A percentile compares a stretch with the other conserved stretches of the same genome.
These are phyloP conservation scores for Pulveroboletus ravenelii DNA, from an alignment of 768 basidiomycete genomes.

Conservation along the genomic window DNA sequence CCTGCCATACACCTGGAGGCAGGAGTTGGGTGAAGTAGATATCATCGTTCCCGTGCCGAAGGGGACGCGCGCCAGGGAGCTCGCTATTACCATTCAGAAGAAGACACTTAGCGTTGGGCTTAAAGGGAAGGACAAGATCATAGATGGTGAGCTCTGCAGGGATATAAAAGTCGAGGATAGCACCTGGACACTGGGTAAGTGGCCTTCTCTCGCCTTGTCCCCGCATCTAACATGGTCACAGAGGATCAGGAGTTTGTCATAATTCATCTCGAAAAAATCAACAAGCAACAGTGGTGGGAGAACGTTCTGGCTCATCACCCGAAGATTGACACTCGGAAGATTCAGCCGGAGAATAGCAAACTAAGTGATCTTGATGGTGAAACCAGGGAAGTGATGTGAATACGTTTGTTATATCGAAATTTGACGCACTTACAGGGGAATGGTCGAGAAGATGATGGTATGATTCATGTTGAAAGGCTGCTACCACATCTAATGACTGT, in stretches of 20 bases:
- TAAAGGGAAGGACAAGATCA: slow-evolving; percentile 79
- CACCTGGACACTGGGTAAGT: slow-evolving; percentile 89
- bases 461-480: slow-evolving; percentile 21
- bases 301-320: slow-evolving; percentile 93
- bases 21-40: slow-evolving; percentile 85
- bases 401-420: not conserved
- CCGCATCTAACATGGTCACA: slow-evolving; percentile 29
- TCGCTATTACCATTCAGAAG: slow-evolving; percentile 71
- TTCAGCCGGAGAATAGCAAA: slow-evolving; percentile 92
- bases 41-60: slow-evolving; percentile 78
- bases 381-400: slow-evolving; percentile 59
- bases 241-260: slow-evolving; percentile 73
- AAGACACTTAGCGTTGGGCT: slow-evolving; percentile 78
- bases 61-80: slow-evolving; percentile 78
- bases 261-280: slow-evolving; percentile 82
- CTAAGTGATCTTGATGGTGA: slow-evolving; percentile 94
- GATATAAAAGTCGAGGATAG: slow-evolving; percentile 96
- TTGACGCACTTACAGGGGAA: slow-evolving; percentile 51
- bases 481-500: slow-evolving; percentile 7
- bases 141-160: slow-evolving; percentile 87
- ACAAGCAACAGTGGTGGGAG: slow-evolving; percentile 95
- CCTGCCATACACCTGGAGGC: slow-evolving; percentile 88
- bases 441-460: slow-evolving; percentile 99
- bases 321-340: slow-evolving; percentile 94
- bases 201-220: not conserved